Base-by-base conservation (phyloP, 106 monocot genomes). In the Amphibolis antarctica region DNA sequence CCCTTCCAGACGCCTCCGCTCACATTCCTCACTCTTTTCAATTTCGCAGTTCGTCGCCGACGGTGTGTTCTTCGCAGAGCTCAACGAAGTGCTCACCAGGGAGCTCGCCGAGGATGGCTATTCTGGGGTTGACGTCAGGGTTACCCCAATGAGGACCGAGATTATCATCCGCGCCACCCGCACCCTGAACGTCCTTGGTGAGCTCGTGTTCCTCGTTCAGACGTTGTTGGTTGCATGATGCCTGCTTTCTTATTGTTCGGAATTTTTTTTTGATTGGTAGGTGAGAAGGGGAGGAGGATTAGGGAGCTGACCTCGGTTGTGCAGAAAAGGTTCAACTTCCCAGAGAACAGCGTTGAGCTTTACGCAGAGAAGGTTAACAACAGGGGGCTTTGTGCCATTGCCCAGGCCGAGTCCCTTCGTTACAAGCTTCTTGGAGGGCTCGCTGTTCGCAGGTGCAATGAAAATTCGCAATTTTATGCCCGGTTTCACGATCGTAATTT, bases 31-130 rank as follows among this genome's bases (percentile, higher is more conserved):
- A n/a, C 21, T 9, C 45, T 62, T 59, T 36, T 36, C 4, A 7
- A 36, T 22, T 25, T 31, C 54, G 19, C 27, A 74, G 74, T 74
- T 74, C 66, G 74, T 74, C 27, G 74, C 74, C 13, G 74, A 74
- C 19, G 74, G 74, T 1, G 74, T 74, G 4, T 74, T 74, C 49
- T 74, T 74, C 42, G 74, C 74, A 66, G 74, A 74, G 66, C 59
- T 74, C 46, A 74, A 74, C 66, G 74, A 74, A 36, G 66, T 74
- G 3, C 66, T 74, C 18, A 74, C 74, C 4, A 45, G 74, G 29
- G 74, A 74, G 59, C 59, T 74, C 7, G 74, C 74, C 10, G 74
- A 74, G 66, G 74, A 74, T n/a, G 74, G 74, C 3, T 74, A 66
- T 49, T 74, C 74, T 31, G 66, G 65, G 13, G 55, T 65, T 1